These are phyloP conservation scores for Shiraia sp. DNA, from an alignment of 2,329 filamentous ascomycete genomes.

Conservation along the genomic window DNA sequence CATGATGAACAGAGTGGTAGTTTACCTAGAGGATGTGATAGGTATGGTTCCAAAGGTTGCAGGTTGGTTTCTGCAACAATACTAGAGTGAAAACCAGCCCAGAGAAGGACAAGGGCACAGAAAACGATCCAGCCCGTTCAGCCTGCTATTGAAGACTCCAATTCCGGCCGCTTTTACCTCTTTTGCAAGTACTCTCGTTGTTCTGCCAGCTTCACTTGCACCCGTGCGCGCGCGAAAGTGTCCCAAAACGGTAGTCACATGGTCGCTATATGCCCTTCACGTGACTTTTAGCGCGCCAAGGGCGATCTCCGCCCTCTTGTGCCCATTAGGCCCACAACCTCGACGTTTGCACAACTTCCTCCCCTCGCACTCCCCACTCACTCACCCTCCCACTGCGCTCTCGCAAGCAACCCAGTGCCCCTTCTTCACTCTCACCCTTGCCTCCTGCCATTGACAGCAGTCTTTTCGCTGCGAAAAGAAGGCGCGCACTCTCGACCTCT, in stretches of 20 bases:
- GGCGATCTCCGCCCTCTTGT: slow-evolving; percentile 25
- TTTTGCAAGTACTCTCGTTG: no score
- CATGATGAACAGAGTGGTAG: slow-evolving; percentile 17
- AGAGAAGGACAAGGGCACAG: no score
- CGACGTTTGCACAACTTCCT: slow-evolving; percentile 20
- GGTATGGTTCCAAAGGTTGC: no score
- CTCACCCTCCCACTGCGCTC: slow-evolving; percentile 15
- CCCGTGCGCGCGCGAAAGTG: no score
- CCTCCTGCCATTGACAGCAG: slow-evolving; percentile 18
- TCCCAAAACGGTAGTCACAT: neutral
- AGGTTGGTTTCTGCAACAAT: neutral
- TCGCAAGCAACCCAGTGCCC: slow-evolving; percentile 17
- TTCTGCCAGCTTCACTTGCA: no score
- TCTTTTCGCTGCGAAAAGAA: slow-evolving; percentile 21
- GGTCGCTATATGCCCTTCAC: slow-evolving; percentile 7
- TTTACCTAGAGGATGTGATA: neutral
- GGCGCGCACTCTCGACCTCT: slow-evolving; percentile 22
- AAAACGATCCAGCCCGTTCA: no score
- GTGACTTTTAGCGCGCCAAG: slow-evolving; percentile 27
- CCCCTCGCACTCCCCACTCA: slow-evolving; percentile 18
- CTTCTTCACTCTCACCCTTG: slow-evolving; percentile 20
- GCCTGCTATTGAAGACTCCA: no score
- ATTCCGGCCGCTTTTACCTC: no score
- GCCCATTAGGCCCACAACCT: slow-evolving; percentile 12
- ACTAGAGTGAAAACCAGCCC: no score